phyloP scores from a whole-genome alignment of 345 rosid genomes.

The Moringa oleifera region DNA sequence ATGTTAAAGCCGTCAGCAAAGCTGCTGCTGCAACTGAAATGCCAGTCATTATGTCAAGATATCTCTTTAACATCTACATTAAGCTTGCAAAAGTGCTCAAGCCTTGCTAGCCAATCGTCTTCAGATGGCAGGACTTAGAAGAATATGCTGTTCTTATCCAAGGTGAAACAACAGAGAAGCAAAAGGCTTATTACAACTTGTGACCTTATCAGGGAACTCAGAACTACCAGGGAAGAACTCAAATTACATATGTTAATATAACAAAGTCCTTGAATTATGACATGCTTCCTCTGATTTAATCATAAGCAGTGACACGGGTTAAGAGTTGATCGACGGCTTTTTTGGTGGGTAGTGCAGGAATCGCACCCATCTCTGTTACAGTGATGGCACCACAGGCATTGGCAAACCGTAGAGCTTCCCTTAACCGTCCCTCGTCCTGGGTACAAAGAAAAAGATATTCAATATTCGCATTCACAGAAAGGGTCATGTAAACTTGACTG shows the following conservation, averaged over 20 bases:
- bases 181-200: background rate
- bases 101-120: too few relatives aligned
- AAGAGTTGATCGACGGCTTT: conserved; percentile 54
- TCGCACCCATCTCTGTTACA: conserved; percentile 89
- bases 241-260: conserved; percentile 8
- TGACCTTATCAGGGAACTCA: background rate
- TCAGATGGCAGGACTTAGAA: too few relatives aligned
- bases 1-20: too few relatives aligned
- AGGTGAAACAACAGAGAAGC: background rate
- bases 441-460: background rate
- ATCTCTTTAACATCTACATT: too few relatives aligned
- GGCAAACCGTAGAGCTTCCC: conserved; percentile 71
- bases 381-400: conserved; percentile 88
- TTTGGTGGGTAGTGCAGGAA: conserved; percentile 84
- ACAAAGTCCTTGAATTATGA: background rate
- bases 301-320: conserved; percentile 11
- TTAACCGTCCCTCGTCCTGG: conserved; percentile 81
- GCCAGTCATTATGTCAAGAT: too few relatives aligned
- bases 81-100: too few relatives aligned
- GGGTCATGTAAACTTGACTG: too few relatives aligned
- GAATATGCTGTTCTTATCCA: background rate
- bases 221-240: too few relatives aligned
- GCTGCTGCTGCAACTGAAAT: too few relatives aligned
- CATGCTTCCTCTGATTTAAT: background rate
- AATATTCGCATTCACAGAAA: too few relatives aligned